Evolutionary conservation across 169 alveolate genomes (phyloP), one percentile per base, ranked within the genome.

Genomic region (Plasmodium vivax): DNA sequence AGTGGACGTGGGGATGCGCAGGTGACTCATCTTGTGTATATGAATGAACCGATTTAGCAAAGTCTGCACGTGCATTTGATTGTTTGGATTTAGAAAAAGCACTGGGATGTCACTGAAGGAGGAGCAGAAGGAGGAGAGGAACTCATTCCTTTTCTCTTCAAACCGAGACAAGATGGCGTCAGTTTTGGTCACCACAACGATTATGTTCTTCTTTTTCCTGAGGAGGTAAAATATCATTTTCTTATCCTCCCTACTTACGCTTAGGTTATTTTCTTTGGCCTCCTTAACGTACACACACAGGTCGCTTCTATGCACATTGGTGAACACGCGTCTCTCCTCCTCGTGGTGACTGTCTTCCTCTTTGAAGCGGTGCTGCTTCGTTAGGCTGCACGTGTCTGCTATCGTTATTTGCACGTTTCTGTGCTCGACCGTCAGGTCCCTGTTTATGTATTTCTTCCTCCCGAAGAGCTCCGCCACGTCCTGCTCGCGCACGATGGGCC

Each of bases 251-350:
- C 80, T 90, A 90, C 83, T 43, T 27, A 90, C 23, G 58, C 58
- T 34, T 19, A 90, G 58, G 62, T 23, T 38, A 71, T 90, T 90
- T 36, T 90, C 73, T 90, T 90, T 90, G 5, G 58, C 90, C 32
- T 90, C 94, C 47, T 90, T 90, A 38, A 90, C 82, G 73, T 90
- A 90, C 45, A 90, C 73, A 62, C 94, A 90, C 34, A 90, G 43
- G 58, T 80, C 77, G 27, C 91, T 80, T 80, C 77, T 90, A 7
- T 88, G 43, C n/a, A 90, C 82, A 62, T 90, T 90, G 47, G 32
- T 79, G 58, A 38, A 90, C 32, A 90, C 90, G 68, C 75, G 43
- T 58, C 30, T 58, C 8, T 58, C 51, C 32, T 90, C 90, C 41
- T 90, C 84, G 27, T 38, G 47, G 72, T 36, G 80, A 0, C 4